phyloP scores from a whole-genome alignment of 1,284 basidiomycete genomes.

The Macrocystidia cucumis region DNA sequence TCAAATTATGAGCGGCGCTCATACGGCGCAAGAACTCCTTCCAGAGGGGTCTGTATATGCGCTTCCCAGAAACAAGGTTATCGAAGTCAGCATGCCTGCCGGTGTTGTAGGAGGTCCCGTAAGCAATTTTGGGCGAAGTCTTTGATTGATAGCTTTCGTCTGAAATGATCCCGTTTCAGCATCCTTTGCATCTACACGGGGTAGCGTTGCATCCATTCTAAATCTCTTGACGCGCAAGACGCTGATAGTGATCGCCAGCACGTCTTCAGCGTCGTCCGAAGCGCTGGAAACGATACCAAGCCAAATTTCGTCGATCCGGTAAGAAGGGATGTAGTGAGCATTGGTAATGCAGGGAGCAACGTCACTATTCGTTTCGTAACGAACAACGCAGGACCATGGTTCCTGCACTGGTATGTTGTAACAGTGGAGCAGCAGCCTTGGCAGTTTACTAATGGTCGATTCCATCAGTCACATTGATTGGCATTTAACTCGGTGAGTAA shows the following conservation, averaged over 20 bases:
- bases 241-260: conserved; percentile 15
- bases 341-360: conserved; percentile 20
- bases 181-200: conserved; percentile 34
- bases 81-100: conserved; percentile 17
- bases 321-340: conserved; percentile 26
- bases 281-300: conserved; percentile 16
- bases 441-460: conserved; percentile 3
- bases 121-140: not conserved
- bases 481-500: conserved; percentile 16
- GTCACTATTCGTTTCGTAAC: conserved; percentile 30
- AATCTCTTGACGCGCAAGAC: too few relatives aligned
- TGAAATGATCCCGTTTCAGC: conserved; percentile 10
- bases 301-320: conserved; percentile 18
- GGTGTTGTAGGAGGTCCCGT: conserved; percentile 15
- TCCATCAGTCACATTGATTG: conserved; percentile 14
- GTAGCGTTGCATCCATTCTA: too few relatives aligned
- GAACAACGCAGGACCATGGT: conserved; percentile 36
- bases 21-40: conserved; percentile 13
- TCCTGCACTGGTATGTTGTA: conserved; percentile 29
- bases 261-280: conserved; percentile 20
- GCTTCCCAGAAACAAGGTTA: conserved; percentile 15
- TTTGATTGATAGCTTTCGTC: too few relatives aligned
- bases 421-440: not conserved
- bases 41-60: conserved; percentile 16
- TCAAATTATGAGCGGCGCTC: conserved; percentile 16